Percentiles rank a stretch among this genome's conserved stretches.
phyloP scores from a whole-genome alignment of 1,139 yeast species.

The Candida labiduridarum region DNA sequence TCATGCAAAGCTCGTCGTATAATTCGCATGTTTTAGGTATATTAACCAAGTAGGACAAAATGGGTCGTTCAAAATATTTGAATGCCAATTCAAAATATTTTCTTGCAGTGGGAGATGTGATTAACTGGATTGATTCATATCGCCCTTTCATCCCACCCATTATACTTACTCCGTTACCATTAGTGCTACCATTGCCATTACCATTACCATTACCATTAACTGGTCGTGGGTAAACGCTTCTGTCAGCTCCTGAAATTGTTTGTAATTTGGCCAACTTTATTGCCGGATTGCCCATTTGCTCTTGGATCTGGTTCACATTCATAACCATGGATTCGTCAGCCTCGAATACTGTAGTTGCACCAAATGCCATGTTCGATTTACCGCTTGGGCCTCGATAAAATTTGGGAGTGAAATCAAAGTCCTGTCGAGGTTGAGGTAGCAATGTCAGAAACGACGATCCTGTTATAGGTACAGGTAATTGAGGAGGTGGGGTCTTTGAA shows the following conservation, averaged over 20 bases:
- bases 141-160: neutral
- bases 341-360: slow-evolving; percentile 12
- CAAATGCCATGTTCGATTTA: slow-evolving; percentile 8
- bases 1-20: slow-evolving; percentile 8
- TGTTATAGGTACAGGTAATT: neutral
- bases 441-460: slow-evolving; percentile 6
- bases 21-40: neutral
- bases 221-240: neutral
- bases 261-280: slow-evolving; percentile 2
- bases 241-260: neutral
- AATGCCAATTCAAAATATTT: slow-evolving; percentile 6
- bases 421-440: slow-evolving; percentile 6
- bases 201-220: neutral
- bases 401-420: slow-evolving; percentile 11
- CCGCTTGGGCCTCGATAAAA: slow-evolving; percentile 10
- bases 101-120: slow-evolving; percentile 10
- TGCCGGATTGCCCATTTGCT: neutral
- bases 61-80: slow-evolving; percentile 8
- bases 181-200: neutral
- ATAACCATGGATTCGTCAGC: slow-evolving; percentile 12
- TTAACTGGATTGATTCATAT: slow-evolving; percentile 4
- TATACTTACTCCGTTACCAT: neutral
- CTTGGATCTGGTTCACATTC: slow-evolving; percentile 5
- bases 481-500: slow-evolving; percentile 7
- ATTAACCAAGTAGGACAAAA: slow-evolving; percentile 11